Evolutionary conservation across 345 rosid species (phyloP), one percentile per base, ranked within the genome.

Genomic region (Eucalyptus regnans): DNA sequence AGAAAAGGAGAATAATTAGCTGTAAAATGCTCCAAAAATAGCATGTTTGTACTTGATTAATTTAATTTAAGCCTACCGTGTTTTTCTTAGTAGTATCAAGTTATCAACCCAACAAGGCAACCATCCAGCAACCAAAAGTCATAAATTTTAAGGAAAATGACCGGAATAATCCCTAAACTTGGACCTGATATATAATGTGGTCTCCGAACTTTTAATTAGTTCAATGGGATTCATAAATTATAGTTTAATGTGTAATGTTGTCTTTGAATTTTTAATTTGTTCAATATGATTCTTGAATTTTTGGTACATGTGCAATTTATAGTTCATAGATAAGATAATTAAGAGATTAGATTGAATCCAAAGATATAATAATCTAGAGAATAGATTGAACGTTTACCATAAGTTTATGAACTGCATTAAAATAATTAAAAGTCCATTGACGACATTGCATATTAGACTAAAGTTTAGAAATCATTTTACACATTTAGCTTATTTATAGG

Each of bases 201-300:
- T 20, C 2, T 54, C 0, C 25, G 0, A 54, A 54, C 27, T 54
- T 52, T 54, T 20, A 22, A 56, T 56, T 56, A 9, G 3, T 23
- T 56, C 62, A 2, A 56, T 2, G 27, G 23, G 3, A 9, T 56
- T 56, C 1, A 9, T 23, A 56, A 22, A 9, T 25, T 56, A 0
- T 56, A 56, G 13, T 1, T 25, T 1, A 4, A 56, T 23, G 29
- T 56, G 1, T 56, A 2, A 56, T 56, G 0, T 0, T 0, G 6
- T 56, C 5, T 56, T 3, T 23, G 0, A 56, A 56, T 0, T 56
- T 56, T 56, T 9, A 54, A 22, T 8, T 54, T 54, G 10, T 54
- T 54, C 5, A 20, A 54, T 54, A 0, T 0, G 5, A 54, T 54
- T 18, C 1, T 22, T 56, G 1, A 4, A 22, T 56, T 56, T 23